Evolutionary conservation across 495 filamentous ascomycete genomes (phyloP), one percentile per base, ranked within the genome.

Genomic region (Aspergillus ostianus): DNA sequence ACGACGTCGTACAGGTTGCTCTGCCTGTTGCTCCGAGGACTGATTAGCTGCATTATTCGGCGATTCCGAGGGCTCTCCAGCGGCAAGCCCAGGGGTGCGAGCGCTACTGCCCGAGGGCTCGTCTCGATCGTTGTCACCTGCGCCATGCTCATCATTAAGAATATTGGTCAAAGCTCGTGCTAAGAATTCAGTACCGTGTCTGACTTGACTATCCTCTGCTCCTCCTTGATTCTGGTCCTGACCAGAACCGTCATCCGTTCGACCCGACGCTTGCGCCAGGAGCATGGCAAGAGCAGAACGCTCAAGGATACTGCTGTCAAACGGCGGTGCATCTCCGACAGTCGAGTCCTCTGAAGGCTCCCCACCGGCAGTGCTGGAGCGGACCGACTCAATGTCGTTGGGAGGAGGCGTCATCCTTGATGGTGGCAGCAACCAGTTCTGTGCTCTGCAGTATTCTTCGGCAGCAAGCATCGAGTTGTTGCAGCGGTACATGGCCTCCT

Each of bases 401-500:
- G 70, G 57, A 7, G 87, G 86, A 19, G 93, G 85, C 7, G 85
- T 84, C 54, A 87, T 81, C 49, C 85, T 78, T 13, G 78, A 72
- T 21, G 76, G 72, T 6, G 70, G 61, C 36, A 74, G 70, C 13
- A 79, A 58, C 65, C 71, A 75, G 3, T 55, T 68, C 44, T 87
- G 82, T 4, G 82, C 82, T 49, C 75, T 80, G 70, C 90, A 94
- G 65, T 97, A 97, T 62, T 93, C 89, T 44, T 77, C 70, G 10
- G 91, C 88, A 9, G 78, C 68, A 7, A 69, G 67, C 12, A 72
- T 64, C 27, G 81, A 80, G 58, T 91, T 90, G 57, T 89, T 86
- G 69, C 92, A 92, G 23, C 93, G 85, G 66, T 89, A 96, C 5
- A 93, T 73, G 18, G 90, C 91, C 72, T 97, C 92, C n/a, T 79